Evolutionary conservation across 2,329 filamentous ascomycete species (phyloP).

Genomic region (Alternaria solani): DNA sequence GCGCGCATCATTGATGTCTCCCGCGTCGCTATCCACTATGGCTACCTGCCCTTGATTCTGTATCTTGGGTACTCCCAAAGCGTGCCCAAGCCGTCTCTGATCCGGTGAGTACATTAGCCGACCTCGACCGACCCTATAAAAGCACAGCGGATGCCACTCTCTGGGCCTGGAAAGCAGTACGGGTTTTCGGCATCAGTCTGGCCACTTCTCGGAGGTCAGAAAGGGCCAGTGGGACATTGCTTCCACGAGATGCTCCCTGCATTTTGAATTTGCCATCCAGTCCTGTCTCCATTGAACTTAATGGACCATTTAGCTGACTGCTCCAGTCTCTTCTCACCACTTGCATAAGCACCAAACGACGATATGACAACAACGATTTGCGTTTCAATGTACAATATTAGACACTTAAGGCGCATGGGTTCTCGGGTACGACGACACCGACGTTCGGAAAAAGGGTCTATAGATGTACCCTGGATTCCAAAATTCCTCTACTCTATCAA

Average conservation of each 20-base stretch:
- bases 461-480: conserved; percentile 3
- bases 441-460: conserved; percentile 12
- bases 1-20: conserved; percentile 95
- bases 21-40: conserved; percentile 94
- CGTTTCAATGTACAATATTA: conserved; percentile 44
- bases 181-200: background rate
- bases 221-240: background rate
- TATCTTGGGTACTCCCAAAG: conserved; percentile 97
- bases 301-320: conserved; percentile 26
- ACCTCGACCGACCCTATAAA: background rate
- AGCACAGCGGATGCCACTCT: background rate
- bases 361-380: conserved; percentile 22
- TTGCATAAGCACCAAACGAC: conserved; percentile 37
- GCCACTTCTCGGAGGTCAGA: background rate
- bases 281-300: background rate
- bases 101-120: conserved; percentile 62
- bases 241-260: background rate
- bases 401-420: conserved; percentile 36
- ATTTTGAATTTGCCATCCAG: background rate
- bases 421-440: conserved; percentile 24
- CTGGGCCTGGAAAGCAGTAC: background rate
- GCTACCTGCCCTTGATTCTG: conserved; percentile 94
- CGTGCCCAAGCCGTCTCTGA: conserved; percentile 83
- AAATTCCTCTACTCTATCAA: conserved; percentile 29
- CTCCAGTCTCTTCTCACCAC: conserved; percentile 49